Conservation (phyloP, 2,329 filamentous ascomycete species). For the Amylocarpus encephaloides region DNA sequence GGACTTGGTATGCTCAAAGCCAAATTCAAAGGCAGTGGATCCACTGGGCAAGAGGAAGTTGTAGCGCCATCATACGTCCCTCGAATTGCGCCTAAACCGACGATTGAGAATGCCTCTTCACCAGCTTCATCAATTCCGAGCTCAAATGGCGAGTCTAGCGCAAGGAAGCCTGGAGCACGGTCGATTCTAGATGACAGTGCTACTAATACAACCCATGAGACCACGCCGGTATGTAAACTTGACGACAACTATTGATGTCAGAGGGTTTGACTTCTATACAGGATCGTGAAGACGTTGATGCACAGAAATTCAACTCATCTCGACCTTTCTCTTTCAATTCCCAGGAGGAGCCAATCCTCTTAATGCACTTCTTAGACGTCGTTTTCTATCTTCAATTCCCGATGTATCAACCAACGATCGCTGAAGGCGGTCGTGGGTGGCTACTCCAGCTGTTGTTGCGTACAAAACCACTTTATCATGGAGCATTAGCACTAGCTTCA, state of each 20-base stretch:
- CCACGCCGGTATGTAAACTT: no score
- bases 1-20: conserved; percentile 2
- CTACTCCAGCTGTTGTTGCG: conserved; percentile 49
- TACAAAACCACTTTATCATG: conserved; percentile 53
- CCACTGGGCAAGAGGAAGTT: neutral
- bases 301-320: neutral
- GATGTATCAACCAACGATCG: conserved; percentile 51
- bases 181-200: no score
- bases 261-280: neutral
- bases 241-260: no score
- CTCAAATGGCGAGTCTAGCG: neutral
- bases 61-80: neutral
- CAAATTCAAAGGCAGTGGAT: conserved; percentile 1
- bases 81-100: conserved; percentile 17
- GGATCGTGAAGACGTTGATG: neutral
- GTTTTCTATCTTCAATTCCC: conserved; percentile 58
- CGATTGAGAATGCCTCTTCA: neutral
- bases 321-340: conserved; percentile 9
- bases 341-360: conserved; percentile 25
- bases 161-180: neutral
- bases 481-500: conserved; percentile 47
- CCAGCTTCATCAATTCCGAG: neutral
- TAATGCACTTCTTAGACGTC: conserved; percentile 57
- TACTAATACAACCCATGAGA: no score
- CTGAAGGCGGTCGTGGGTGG: conserved; percentile 54